Evolutionary conservation across 768 basidiomycete species (phyloP), one percentile per base, ranked within the genome.

Genomic region (Lactarius pseudohatsudake): DNA sequence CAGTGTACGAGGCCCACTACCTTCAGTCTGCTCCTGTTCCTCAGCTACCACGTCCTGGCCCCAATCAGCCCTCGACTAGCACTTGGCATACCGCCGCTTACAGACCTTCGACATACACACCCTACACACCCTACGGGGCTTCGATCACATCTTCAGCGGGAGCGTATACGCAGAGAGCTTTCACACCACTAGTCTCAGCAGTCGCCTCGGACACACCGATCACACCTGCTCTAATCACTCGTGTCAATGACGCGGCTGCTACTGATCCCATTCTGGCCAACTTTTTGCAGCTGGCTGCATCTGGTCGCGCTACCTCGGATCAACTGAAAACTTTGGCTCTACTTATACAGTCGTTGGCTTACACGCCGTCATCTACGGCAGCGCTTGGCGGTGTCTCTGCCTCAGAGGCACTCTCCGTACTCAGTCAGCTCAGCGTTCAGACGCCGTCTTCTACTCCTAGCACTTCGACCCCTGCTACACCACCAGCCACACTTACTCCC

Each of bases 1-100:
- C 82, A 0, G 79, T 94, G 66, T 91, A 86, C 69, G 90, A 93
- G 76, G 88, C 89, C 10, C 83, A 86, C 72, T 92, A 92, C 75
- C 80, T 86, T 22, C 76, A 81, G 4, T 67, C 71, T 43, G 34
- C 71, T 18, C 71, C 72, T 53, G 61, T 47, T 20, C 61, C 75
- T n/a, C 74, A 70, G 16, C 60, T 69, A 11, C 41, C 66, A 22
- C 72, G 72, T 41, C n/a, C 73, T 57, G 66, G 6, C 65, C 75
- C 32, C 65, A 70, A 43, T 67, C 70, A 65, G 70, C 72, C 73
- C 54, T 59, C 74, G 32, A 64, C 74, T 4, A 26, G 71, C 16
- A 59, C 74, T 59, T 66, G 61, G 65, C 74, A 57, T 16, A 72
- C 30, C 0, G 13, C 64, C 30, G 18, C 54, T 30, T 70, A 64